phyloP scores from a whole-genome alignment of 202 grass and related monocot genomes.

The Setaria italica region DNA sequence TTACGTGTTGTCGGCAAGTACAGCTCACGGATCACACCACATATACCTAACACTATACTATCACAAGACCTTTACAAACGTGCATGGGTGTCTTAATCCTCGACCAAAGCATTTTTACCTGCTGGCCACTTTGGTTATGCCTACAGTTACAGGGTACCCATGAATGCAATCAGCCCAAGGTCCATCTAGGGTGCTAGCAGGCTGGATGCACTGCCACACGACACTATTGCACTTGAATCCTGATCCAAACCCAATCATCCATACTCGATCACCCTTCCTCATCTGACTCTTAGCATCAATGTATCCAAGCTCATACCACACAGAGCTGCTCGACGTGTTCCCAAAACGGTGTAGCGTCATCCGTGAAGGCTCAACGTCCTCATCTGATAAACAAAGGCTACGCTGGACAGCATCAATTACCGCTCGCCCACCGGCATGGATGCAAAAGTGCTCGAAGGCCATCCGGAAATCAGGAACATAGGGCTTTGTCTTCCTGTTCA shows the following conservation, averaged over 20 bases:
- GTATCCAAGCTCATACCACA: conserved; percentile 88
- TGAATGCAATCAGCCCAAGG: conserved; percentile 72
- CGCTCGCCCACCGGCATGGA: conserved; percentile 70
- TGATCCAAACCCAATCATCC: conserved; percentile 86
- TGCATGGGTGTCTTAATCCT: background rate
- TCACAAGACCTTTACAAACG: background rate
- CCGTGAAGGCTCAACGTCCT: conserved; percentile 77
- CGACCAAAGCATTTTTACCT: background rate
- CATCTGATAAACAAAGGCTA: conserved; percentile 57
- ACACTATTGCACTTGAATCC: conserved; percentile 90
- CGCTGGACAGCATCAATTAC: conserved; percentile 79
- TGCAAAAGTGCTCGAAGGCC: conserved; percentile 82
- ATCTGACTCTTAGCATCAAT: conserved; percentile 58
- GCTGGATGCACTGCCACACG: conserved; percentile 59
- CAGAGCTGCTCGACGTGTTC: conserved; percentile 85
- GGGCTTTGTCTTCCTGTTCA: conserved; percentile 31
- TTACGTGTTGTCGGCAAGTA: background rate
- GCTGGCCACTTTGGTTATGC: conserved; percentile 29
- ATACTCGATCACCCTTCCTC: conserved; percentile 54
- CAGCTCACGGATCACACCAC: background rate
- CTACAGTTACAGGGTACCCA: conserved; percentile 54
- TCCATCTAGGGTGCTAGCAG: conserved; percentile 40
- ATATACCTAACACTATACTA: background rate
- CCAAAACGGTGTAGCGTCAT: conserved; percentile 84
- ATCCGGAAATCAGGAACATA: conserved; percentile 58